Evolutionary conservation across 257 asterid species (phyloP), one percentile per base, ranked within the genome.

Genomic region (Nicotiana undulata): DNA sequence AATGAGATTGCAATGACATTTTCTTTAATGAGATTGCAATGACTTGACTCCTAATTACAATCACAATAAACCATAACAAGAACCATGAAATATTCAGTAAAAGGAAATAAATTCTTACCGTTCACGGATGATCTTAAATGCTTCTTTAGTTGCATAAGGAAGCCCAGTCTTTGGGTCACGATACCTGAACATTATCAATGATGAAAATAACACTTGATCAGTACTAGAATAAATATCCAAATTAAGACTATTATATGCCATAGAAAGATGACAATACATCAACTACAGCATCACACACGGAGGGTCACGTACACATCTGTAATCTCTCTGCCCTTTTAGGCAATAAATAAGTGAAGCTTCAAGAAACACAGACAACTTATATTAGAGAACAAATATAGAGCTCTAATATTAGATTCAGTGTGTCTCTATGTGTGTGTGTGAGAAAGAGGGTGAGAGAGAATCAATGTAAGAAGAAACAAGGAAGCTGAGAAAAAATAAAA

Each of bases 81-180:
- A 40, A 40, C 49, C 49, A 40, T 40, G 49, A 40, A 40, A 40
- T 40, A 40, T 40, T 40, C 49, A 40, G 12, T 40, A 40, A 40
- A 37, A 9, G 49, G 49, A 40, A 6, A 66, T 53, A 68, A 51
- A 84, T 44, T 17, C 86, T 84, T 82, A 93, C 97, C 87, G 83
- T 85, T 95, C 90, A 13, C 96, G 92, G 60, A 93, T 92, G 83
- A 87, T 81, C 88, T 90, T 91, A 88, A 95, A 95, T 67, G 99
- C 99, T 90, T 95, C 99, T 86, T 92, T 94, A 64, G 97, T 93
- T 64, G 99, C 98, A 85, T 95, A 95, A 46, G 96, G 97, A 79
- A 83, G 84, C 78, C 97, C 95, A 13, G 97, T 92, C 87, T 88
- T 90, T 6, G 99, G 97, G 83, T 95, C 98, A 29, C 96, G 97